phyloP scores from a whole-genome alignment of 2,329 filamentous ascomycete genomes.

The Cercospora berteroae region DNA sequence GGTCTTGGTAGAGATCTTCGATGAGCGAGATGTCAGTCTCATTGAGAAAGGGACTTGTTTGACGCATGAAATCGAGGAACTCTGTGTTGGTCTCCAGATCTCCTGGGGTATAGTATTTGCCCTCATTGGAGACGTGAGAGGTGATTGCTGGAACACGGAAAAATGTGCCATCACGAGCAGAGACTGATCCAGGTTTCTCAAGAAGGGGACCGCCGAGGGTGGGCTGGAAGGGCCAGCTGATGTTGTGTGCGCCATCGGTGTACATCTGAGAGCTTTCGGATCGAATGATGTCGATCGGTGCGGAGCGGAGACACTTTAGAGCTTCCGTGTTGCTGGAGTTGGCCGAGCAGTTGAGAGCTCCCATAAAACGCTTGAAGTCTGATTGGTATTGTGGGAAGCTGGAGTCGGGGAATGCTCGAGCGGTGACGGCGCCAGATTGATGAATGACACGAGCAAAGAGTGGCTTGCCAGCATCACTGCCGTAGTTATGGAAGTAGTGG shows the following conservation, averaged over 20 bases:
- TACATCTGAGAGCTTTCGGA: constrained; percentile 19
- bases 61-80: constrained; percentile 60
- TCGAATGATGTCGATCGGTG: constrained; percentile 15
- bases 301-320: constrained; percentile 14
- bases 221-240: constrained; percentile 21
- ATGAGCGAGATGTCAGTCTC: constrained; percentile 54
- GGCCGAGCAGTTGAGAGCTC: constrained; percentile 14
- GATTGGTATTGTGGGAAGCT: constrained; percentile 19
- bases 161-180: constrained; percentile 35
- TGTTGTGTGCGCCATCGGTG: constrained; percentile 7
- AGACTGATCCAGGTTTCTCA: constrained; percentile 43
- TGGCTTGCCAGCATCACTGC: constrained; percentile 26
- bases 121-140: constrained; percentile 69
- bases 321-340: constrained; percentile 15
- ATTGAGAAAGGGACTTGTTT: constrained; percentile 59
- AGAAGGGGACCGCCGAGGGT: constrained; percentile 44
- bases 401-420: constrained; percentile 41
- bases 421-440: constrained; percentile 48
- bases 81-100: constrained; percentile 48
- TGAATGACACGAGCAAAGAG: constrained; percentile 49
- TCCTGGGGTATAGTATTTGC: constrained; percentile 61
- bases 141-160: constrained; percentile 63
- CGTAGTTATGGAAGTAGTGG: constrained; percentile 56
- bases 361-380: constrained; percentile 19
- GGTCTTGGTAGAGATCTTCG: constrained; percentile 61